Conservation (phyloP, 1,284 basidiomycete genomes). For the Rugosomyces carneus region DNA sequence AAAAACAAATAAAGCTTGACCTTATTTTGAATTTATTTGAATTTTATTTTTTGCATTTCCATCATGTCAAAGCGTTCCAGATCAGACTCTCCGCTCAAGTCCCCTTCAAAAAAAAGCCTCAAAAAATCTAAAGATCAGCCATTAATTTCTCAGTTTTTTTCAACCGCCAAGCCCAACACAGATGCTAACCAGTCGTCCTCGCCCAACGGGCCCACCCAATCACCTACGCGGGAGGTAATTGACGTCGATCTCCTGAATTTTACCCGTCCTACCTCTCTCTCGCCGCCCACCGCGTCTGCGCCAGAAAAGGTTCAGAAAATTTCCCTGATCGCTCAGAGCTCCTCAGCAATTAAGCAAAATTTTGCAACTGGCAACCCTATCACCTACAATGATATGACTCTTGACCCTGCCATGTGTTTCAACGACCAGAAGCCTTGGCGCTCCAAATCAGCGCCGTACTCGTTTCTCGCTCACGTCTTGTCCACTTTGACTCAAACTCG, state of each 20-base stretch:
- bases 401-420: slow-evolving; percentile 42
- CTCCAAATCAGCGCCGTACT: slow-evolving; percentile 60
- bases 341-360: not conserved
- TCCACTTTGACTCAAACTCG: slow-evolving; percentile 69
- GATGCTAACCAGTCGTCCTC: not conserved
- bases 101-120: slow-evolving; percentile 5
- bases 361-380: not conserved
- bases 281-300: not conserved
- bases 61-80: slow-evolving; percentile 10
- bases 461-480: slow-evolving; percentile 76
- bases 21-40: too few species aligned
- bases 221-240: slow-evolving; percentile 11
- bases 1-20: too few species aligned
- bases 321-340: too few species aligned
- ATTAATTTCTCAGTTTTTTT: slow-evolving; percentile 14
- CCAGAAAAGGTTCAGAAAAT: not conserved
- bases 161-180: slow-evolving; percentile 2
- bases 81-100: slow-evolving; percentile 1
- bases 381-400: slow-evolving; percentile 29
- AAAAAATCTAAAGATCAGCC: slow-evolving; percentile 11
- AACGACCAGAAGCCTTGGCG: slow-evolving; percentile 34
- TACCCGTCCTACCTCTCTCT: not conserved
- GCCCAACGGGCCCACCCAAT: not conserved
- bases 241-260: slow-evolving; percentile 18
- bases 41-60: too few species aligned